These are phyloP conservation scores for Termitomyces sp. DNA, from an alignment of 768 basidiomycete genomes.

Conservation along the genomic window DNA sequence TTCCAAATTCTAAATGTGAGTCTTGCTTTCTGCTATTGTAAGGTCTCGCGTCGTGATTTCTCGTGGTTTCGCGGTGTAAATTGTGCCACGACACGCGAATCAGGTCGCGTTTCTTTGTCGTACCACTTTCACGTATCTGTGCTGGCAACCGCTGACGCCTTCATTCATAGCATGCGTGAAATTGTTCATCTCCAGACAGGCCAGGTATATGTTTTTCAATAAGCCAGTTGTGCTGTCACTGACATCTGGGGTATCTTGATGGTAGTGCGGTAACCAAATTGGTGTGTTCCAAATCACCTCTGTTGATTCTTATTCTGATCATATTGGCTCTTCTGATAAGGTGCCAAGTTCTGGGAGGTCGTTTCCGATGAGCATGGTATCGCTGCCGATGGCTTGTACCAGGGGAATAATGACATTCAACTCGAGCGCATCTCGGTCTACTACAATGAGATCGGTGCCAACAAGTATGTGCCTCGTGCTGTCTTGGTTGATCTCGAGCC, in stretches of 20 bases:
- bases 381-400: slow-evolving; percentile 88
- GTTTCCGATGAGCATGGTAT: slow-evolving; percentile 98
- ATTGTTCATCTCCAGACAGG: slow-evolving; percentile 99
- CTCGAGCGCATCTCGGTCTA: slow-evolving; percentile 97
- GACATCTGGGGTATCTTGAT: slow-evolving; percentile 22
- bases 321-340: slow-evolving; percentile 29
- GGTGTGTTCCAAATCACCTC: slow-evolving; percentile 47
- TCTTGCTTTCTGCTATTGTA: slow-evolving; percentile 5
- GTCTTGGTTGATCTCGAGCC: slow-evolving; percentile 98
- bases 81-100: slow-evolving; percentile 21
- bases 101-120: slow-evolving; percentile 37
- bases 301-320: slow-evolving; percentile 15
- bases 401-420: slow-evolving; percentile 91
- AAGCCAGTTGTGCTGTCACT: slow-evolving; percentile 10
- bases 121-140: slow-evolving; percentile 33
- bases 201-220: slow-evolving; percentile 55
- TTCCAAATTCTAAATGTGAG: slow-evolving; percentile 38
- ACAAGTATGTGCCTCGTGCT: slow-evolving; percentile 98
- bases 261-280: slow-evolving; percentile 97
- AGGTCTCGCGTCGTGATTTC: slow-evolving; percentile 7
- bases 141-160: slow-evolving; percentile 23
- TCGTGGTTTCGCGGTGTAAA: slow-evolving; percentile 11
- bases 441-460: slow-evolving; percentile 92
- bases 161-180: slow-evolving; percentile 83
- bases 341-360: slow-evolving; percentile 97